Percentiles rank a stretch among this genome's conserved stretches.
phyloP scores from a whole-genome alignment of 2,329 filamentous ascomycete genomes.

The Thermothelomyces thermophilus region DNA sequence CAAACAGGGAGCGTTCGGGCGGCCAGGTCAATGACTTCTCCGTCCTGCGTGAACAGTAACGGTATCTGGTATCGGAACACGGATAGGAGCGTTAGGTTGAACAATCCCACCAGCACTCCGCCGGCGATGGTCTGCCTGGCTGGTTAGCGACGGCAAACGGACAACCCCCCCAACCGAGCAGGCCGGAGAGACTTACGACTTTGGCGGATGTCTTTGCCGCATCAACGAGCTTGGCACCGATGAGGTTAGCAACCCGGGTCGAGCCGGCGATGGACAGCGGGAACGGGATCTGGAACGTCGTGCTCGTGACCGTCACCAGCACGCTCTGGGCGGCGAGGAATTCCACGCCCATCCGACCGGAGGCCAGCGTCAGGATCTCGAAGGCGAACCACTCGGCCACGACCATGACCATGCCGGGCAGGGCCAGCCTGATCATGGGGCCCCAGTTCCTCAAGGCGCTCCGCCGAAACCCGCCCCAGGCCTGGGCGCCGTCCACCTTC shows the following conservation, averaged over 20 bases:
- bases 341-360: constrained; percentile 71
- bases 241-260: constrained; percentile 84
- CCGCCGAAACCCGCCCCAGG: constrained; percentile 73
- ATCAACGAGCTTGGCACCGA: constrained; percentile 75
- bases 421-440: constrained; percentile 78
- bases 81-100: constrained; percentile 68
- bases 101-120: constrained; percentile 63
- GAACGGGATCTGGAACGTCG: constrained; percentile 90
- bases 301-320: constrained; percentile 66
- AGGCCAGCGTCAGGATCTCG: constrained; percentile 79
- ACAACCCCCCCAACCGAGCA: background rate
- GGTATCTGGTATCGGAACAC: constrained; percentile 67
- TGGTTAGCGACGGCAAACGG: background rate
- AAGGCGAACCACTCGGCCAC: constrained; percentile 91
- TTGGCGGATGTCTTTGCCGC: constrained; percentile 75
- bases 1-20: constrained; percentile 69
- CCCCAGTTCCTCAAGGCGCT: constrained; percentile 68
- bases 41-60: constrained; percentile 68
- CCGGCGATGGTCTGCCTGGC: constrained; percentile 48
- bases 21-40: constrained; percentile 61
- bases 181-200: constrained; percentile 47
- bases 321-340: constrained; percentile 85
- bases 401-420: constrained; percentile 90
- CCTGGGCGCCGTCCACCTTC: constrained; percentile 64
- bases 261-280: constrained; percentile 82